Base-by-base conservation (phyloP, 1,284 basidiomycete genomes). In the Anthracocystis setariae region DNA sequence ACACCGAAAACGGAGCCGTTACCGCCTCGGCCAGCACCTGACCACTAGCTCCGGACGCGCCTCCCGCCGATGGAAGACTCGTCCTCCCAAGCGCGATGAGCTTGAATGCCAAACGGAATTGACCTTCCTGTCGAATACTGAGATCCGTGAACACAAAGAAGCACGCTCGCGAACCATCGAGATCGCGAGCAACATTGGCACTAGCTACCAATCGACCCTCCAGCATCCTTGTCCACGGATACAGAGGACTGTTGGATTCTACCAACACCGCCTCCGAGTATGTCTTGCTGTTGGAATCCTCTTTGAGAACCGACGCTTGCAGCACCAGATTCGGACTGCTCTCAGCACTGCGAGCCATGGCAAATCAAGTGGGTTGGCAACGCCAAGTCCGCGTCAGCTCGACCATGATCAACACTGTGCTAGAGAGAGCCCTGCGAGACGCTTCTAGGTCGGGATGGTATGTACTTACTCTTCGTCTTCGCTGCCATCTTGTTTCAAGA, bases 91-190 rank as follows among this genome's bases (percentile, higher is more conserved):
- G 45, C 3, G 56, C 55, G 17, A 73, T 44, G 38, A 77, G 69
- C 37, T 62, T 59, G 54, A 77, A 77, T 8, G 47, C 49, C 7
- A 73, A 57, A 2, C 58, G 54, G 25, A 70, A 71, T 8, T 52
- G 55, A 0, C 71, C 72, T 37, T 74, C 72, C n/a, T 75, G 68
- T 2, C 73, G 59, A 33, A 74, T 69, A 49, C 72, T 74, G 33
- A 74, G 59, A 38, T 77, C 70, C 20, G 68, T 63, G 25, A 77
- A 76, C 38, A 76, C 61, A 25, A 76, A 76, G 45, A 76, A 73
- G 55, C 70, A 73, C 12, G 70, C 73, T 17, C 52, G 37, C 1
- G 50, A 55, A 20, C 69, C 62, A 45, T 76, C 73, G 0, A 73
- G 46, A 23, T 76, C 73, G 20, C 64, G 57, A 8, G 63, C 70